A percentile compares a stretch with the other conserved stretches of the same genome.
Conservation (phyloP, 768 basidiomycete genomes). For the Ephemerocybe angulata region DNA sequence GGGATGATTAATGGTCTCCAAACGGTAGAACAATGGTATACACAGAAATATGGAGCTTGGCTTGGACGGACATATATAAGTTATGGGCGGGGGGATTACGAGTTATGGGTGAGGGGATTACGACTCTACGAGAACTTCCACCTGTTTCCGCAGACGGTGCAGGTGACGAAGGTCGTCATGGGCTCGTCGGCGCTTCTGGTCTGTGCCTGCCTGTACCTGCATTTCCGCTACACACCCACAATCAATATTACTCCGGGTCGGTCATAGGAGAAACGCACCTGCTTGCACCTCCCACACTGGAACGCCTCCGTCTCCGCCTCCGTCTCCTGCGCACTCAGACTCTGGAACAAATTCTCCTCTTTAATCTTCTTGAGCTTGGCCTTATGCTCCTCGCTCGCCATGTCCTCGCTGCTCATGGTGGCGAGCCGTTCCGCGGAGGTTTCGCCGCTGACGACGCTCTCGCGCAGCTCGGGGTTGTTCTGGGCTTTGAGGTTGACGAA, state of each 20-base stretch:
- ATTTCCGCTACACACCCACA: slow-evolving; percentile 59
- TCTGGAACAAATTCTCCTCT: slow-evolving; percentile 85
- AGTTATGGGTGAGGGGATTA: too few relatives aligned
- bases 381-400: slow-evolving; percentile 92
- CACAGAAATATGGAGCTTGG: too few relatives aligned
- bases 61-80: too few relatives aligned
- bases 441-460: slow-evolving; percentile 81
- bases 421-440: slow-evolving; percentile 66
- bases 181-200: slow-evolving; percentile 98
- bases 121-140: slow-evolving; percentile 45
- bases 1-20: too few relatives aligned
- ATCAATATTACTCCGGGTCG: neutral
- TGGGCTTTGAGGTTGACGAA: slow-evolving; percentile 96
- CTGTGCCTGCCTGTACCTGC: slow-evolving; percentile 92
- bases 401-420: slow-evolving; percentile 87
- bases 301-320: slow-evolving; percentile 97
- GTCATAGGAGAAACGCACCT: slow-evolving; percentile 40
- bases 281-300: slow-evolving; percentile 94
- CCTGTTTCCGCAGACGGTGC: slow-evolving; percentile 55
- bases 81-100: too few relatives aligned
- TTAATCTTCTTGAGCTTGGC: slow-evolving; percentile 78
- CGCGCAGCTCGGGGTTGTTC: slow-evolving; percentile 82
- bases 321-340: slow-evolving; percentile 83
- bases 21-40: too few relatives aligned
- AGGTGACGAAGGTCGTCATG: slow-evolving; percentile 63